These are phyloP conservation scores for Bacidia gigantensis DNA, from an alignment of 495 filamentous ascomycete genomes.

Conservation along the genomic window DNA sequence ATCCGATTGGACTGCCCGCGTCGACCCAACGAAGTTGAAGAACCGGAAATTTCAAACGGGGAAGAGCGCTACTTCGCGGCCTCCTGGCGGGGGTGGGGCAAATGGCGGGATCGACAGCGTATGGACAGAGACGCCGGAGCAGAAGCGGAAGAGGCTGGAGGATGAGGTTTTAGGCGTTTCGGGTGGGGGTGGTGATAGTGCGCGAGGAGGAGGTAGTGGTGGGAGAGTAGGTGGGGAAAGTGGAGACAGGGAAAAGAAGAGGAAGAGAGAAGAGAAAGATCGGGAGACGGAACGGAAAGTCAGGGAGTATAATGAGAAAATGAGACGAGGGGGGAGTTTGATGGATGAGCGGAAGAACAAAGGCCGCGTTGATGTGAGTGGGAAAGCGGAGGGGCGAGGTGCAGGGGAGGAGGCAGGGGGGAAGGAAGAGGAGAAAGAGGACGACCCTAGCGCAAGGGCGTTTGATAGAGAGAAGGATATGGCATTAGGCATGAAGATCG, in stretches of 20 bases:
- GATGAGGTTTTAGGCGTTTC: constrained; percentile 67
- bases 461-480: constrained; percentile 97
- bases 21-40: constrained; percentile 71
- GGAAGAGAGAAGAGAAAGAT: constrained; percentile 61
- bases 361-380: constrained; percentile 4
- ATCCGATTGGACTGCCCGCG: constrained; percentile 44
- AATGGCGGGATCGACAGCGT: constrained; percentile 37
- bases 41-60: constrained; percentile 71
- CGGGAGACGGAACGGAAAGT: constrained; percentile 50
- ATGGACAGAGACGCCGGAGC: constrained; percentile 83
- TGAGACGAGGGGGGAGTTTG: constrained; percentile 29
- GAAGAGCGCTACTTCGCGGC: constrained; percentile 24
- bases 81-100: constrained; percentile 25
- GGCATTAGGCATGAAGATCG: constrained; percentile 56
- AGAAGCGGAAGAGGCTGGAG: constrained; percentile 59
- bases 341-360: constrained; percentile 33
- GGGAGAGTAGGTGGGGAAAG: constrained; percentile 40
- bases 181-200: too few species aligned
- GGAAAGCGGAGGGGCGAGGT: constrained; percentile 2
- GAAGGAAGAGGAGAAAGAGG: constrained; percentile 46
- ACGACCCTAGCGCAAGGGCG: constrained; percentile 77
- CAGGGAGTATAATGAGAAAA: constrained; percentile 19
- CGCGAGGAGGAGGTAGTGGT: constrained; percentile 33
- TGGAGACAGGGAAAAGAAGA: constrained; percentile 40
- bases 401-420: background rate